Evolutionary conservation across 2,329 filamentous ascomycete genomes (phyloP).

Genomic region (Torrubiella hemipterigena): DNA sequence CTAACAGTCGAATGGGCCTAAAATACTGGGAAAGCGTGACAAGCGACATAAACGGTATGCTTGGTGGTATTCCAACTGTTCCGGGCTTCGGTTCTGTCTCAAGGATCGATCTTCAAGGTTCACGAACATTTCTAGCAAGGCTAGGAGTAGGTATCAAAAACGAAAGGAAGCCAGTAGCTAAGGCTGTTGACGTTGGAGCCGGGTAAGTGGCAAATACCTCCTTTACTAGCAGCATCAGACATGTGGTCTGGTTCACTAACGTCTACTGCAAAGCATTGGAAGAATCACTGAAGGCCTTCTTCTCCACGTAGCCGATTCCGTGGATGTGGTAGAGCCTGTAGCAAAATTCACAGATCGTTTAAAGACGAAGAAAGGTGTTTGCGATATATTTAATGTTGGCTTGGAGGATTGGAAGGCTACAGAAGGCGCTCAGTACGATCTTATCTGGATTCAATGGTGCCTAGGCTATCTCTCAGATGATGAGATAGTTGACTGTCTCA

Average conservation of each 20-base stretch:
- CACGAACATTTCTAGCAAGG: slow-evolving; percentile 52
- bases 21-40: slow-evolving; percentile 31
- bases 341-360: slow-evolving; percentile 66
- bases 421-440: slow-evolving; percentile 33
- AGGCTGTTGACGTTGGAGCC: slow-evolving; percentile 25
- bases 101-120: slow-evolving; percentile 51
- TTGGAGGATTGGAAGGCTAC: slow-evolving; percentile 56
- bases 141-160: slow-evolving; percentile 28
- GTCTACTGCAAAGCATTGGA: slow-evolving; percentile 49
- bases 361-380: slow-evolving; percentile 41
- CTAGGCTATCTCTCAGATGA: slow-evolving; percentile 67
- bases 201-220: slow-evolving; percentile 18
- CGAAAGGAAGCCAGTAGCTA: slow-evolving; percentile 16
- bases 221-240: not conserved
- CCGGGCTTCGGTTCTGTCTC: slow-evolving; percentile 8
- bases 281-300: slow-evolving; percentile 70
- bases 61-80: slow-evolving; percentile 47
- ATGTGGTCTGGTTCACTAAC: not conserved
- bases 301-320: slow-evolving; percentile 50
- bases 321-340: slow-evolving; percentile 81
- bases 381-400: slow-evolving; percentile 57
- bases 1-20: slow-evolving; percentile 14
- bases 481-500: slow-evolving; percentile 57
- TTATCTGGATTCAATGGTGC: slow-evolving; percentile 91
- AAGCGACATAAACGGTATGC: slow-evolving; percentile 52